Conservation (phyloP, 371 early-diverging fungal species). For the Blakeslea trispora region DNA sequence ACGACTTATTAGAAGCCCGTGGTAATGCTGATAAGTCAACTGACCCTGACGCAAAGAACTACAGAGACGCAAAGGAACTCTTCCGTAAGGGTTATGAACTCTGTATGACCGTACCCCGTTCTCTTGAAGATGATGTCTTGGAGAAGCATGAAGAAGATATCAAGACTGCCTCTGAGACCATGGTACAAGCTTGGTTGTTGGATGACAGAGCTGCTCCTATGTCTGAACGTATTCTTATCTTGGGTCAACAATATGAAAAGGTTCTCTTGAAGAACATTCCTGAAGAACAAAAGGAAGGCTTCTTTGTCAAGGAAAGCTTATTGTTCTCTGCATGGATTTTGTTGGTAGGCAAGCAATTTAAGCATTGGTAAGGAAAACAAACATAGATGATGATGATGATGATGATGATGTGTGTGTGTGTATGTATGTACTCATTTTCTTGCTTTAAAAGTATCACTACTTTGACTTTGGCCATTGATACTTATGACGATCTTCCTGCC, state of each 20-base stretch:
- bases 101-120: conserved; percentile 60
- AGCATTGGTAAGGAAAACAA: conserved; percentile 53
- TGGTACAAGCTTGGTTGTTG: conserved; percentile 66
- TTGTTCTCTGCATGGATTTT: conserved; percentile 63
- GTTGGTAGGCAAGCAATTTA: conserved; percentile 63
- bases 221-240: conserved; percentile 46
- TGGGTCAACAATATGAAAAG: conserved; percentile 29
- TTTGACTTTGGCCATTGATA: conserved; percentile 60
- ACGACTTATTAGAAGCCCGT: conserved; percentile 62
- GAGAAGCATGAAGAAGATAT: conserved; percentile 61
- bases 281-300: conserved; percentile 52
- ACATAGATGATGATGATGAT: not conserved
- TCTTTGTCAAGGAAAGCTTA: conserved; percentile 51
- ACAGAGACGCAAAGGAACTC: conserved; percentile 60
- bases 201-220: conserved; percentile 71
- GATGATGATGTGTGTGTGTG: no score
- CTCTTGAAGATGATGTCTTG: conserved; percentile 57
- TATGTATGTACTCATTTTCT: no score
- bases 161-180: conserved; percentile 59
- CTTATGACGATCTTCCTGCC: conserved; percentile 58
- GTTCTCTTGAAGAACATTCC: conserved; percentile 48
- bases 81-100: conserved; percentile 63
- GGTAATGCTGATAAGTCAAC: conserved; percentile 56
- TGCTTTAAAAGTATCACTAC: conserved; percentile 52
- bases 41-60: conserved; percentile 62